Percentiles rank a stretch among this genome's conserved stretches.
These are phyloP conservation scores for Musa itinerans DNA, from an alignment of 176 grass and related monocot genomes.

Conservation along the genomic window DNA sequence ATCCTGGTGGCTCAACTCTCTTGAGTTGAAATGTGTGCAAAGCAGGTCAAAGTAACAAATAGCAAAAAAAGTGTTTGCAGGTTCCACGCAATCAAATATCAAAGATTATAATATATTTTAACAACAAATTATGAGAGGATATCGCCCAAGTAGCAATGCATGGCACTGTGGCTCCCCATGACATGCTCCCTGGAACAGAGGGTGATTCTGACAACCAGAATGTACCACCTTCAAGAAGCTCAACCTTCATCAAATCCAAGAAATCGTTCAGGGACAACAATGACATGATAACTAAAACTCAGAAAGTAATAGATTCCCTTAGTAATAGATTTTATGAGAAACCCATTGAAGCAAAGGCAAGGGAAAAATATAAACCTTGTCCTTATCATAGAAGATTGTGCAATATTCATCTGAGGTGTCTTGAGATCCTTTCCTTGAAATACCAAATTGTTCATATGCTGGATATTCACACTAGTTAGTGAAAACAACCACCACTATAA, in stretches of 20 bases:
- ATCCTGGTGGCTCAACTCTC: conserved; percentile 81
- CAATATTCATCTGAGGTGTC: conserved; percentile 89
- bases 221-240: conserved; percentile 95
- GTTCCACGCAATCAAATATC: background rate
- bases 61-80: background rate
- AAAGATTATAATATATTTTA: conserved; percentile 1
- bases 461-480: conserved; percentile 10
- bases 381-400: conserved; percentile 97
- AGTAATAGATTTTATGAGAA: background rate
- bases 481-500: background rate
- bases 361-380: conserved; percentile 46
- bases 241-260: conserved; percentile 60
- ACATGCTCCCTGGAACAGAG: conserved; percentile 86
- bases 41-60: conserved; percentile 72
- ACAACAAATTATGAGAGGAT: conserved; percentile 45
- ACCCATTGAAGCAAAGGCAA: background rate
- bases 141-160: conserved; percentile 97
- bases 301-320: background rate
- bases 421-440: conserved; percentile 95
- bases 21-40: conserved; percentile 99
- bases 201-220: conserved; percentile 98
- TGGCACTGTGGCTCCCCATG: conserved; percentile 78
- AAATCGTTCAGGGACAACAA: conserved; percentile 16
- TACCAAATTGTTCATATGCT: conserved; percentile 98
- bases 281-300: background rate